Conservation (phyloP, 2,329 filamentous ascomycete species). For the Uncinocarpus reesii region DNA sequence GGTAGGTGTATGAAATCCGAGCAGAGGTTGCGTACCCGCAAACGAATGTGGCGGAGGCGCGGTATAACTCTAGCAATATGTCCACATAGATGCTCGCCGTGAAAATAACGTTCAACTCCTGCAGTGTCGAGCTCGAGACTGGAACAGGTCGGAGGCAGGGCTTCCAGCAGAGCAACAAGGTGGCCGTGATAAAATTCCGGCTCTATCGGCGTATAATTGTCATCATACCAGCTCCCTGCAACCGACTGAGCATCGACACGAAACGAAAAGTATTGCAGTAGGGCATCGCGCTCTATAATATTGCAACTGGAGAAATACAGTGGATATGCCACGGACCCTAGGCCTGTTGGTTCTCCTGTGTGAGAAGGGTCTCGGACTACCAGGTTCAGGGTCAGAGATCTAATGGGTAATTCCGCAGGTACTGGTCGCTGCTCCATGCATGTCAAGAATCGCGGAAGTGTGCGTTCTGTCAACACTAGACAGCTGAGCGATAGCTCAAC, state of each 20-base stretch:
- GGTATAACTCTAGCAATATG: constrained; percentile 9
- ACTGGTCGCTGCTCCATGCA: background rate
- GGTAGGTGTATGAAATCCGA: constrained; percentile 1
- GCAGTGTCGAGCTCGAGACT: constrained; percentile 16
- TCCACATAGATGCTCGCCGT: constrained; percentile 12
- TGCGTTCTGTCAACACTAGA: background rate
- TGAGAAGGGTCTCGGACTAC: background rate
- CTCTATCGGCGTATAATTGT: background rate
- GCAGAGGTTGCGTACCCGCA: constrained; percentile 7
- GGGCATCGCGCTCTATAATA: background rate
- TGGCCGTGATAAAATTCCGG: constrained; percentile 1
- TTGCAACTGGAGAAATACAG: too few relatives aligned
- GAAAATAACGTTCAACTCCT: constrained; percentile 11
- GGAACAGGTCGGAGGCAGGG: constrained; percentile 10
- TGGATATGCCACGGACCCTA: too few relatives aligned
- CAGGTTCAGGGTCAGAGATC: constrained; percentile 10
- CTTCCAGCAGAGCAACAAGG: constrained; percentile 6
- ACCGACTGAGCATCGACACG: background rate
- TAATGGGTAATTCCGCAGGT: background rate
- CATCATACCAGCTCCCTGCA: background rate
- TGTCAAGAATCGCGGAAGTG: background rate
- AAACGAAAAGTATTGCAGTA: background rate
- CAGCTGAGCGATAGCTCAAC: background rate
- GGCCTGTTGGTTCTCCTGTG: too few relatives aligned
- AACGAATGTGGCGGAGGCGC: constrained; percentile 10